Base-by-base conservation (phyloP, 148 eudicot genomes). In the Simmondsia chinensis region DNA sequence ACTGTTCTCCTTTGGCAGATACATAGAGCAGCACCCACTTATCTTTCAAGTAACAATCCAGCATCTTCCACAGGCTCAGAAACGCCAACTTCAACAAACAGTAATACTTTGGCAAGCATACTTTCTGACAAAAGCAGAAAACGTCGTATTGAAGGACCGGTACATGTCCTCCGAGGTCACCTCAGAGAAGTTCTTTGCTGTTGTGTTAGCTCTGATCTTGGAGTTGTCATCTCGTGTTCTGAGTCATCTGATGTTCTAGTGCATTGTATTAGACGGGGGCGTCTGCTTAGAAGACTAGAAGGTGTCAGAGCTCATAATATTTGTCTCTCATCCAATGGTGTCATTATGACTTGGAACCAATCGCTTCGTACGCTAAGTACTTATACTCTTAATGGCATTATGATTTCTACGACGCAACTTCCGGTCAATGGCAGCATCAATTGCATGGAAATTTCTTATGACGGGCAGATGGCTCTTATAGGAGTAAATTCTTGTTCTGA, bases 141-240 rank as follows among this genome's bases (percentile, higher is more conserved):
- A 31, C 71, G 58, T 15, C 76, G 80, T 28, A 72, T 93, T 47
- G 99, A 82, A 72, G 99, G 99, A 63, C 99, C 99, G 32, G 59
- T 82, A 39, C 89, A 86, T 46, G 94, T 93, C 38, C 71, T 93
- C 36, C 86, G 99, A 3, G 99, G 99, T 33, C 96, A 93, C 50
- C 57, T 76, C 20, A 66, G 82, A 48, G 99, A 93, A 77, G 58
- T 91, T 37, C 33, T 63, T 44, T 82, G 87, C 43, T 93, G 99
- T 32, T 76, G 77, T 73, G 79, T 93, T 42, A 75, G 76, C 61
- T 86, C 99, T 43, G 89, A 86, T 52, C 81, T 86, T 26, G 96
- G 99, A 57, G 55, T 91, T 29, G 82, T 93, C 35, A 94, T 60
- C 42, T 93, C 99, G 14, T 82, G 94, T 60, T 86, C 96, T 40